Conservation (phyloP, 2,329 filamentous ascomycete genomes). For the Colletotrichum orbiculare region DNA sequence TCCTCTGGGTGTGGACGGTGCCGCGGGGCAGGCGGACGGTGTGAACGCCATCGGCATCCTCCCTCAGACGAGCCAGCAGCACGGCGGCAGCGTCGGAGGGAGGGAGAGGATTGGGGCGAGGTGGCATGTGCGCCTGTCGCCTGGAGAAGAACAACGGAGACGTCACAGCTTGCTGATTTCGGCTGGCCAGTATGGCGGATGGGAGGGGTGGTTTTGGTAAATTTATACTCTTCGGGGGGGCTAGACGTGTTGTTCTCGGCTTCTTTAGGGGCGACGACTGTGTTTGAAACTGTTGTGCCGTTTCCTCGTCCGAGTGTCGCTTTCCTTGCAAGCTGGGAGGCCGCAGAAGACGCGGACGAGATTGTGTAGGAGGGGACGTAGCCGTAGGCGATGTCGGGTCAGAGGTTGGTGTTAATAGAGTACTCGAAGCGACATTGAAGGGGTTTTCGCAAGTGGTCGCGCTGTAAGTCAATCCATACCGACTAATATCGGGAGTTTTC, state of each 20-base stretch:
- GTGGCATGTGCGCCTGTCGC: slow-evolving; percentile 48
- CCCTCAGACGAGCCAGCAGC: slow-evolving; percentile 59
- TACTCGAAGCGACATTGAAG: slow-evolving; percentile 30
- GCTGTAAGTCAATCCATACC: slow-evolving; percentile 45
- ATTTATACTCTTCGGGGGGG: slow-evolving; percentile 57
- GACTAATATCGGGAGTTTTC: slow-evolving; percentile 40
- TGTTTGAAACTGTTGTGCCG: not conserved
- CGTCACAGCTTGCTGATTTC: slow-evolving; percentile 49
- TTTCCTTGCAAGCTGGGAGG: slow-evolving; percentile 40
- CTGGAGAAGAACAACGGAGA: slow-evolving; percentile 66
- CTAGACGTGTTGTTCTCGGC: slow-evolving; percentile 53
- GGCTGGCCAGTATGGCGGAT: slow-evolving; percentile 40
- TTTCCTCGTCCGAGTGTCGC: slow-evolving; percentile 43
- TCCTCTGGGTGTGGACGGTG: slow-evolving; percentile 55
- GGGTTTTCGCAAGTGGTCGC: slow-evolving; percentile 38
- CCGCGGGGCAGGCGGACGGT: slow-evolving; percentile 67
- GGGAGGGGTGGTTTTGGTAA: slow-evolving; percentile 45
- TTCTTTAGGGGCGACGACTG: slow-evolving; percentile 55
- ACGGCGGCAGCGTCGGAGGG: slow-evolving; percentile 55
- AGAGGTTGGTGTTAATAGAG: slow-evolving; percentile 23
- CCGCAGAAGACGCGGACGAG: slow-evolving; percentile 15
- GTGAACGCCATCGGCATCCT: slow-evolving; percentile 60
- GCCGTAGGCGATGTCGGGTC: slow-evolving; percentile 25
- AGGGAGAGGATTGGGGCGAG: slow-evolving; percentile 51
- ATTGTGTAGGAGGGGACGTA: slow-evolving; percentile 21